Evolutionary conservation across 2,329 filamentous ascomycete species (phyloP).

Genomic region (Colletotrichum siamense): DNA sequence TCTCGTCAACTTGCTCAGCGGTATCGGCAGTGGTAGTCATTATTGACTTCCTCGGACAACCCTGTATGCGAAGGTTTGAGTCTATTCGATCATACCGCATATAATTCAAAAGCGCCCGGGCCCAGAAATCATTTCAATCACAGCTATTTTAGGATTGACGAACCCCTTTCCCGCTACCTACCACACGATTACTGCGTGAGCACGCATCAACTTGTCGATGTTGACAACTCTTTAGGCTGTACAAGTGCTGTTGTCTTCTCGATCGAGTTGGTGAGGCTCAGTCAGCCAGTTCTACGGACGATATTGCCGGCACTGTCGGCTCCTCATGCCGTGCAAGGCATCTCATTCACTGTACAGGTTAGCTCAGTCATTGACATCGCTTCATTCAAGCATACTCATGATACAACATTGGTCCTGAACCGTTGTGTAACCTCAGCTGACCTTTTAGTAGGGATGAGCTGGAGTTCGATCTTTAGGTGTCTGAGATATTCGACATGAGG

Average conservation of each 20-base stretch:
- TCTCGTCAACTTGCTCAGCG: neutral
- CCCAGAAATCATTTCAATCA: neutral
- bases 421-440: neutral
- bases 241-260: neutral
- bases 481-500: neutral
- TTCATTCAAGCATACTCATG: neutral
- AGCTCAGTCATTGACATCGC: neutral
- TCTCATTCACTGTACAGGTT: neutral
- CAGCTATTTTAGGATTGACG: neutral
- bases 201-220: neutral
- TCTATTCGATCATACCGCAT: neutral
- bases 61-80: neutral
- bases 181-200: neutral
- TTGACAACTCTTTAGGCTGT: neutral
- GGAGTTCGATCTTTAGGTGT: neutral
- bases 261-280: neutral
- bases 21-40: neutral
- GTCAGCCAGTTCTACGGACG: neutral
- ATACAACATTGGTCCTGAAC: neutral
- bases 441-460: constrained; percentile 3
- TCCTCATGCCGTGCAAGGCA: neutral
- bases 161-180: neutral
- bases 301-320: neutral
- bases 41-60: neutral
- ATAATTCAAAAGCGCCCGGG: neutral